These are phyloP conservation scores for Hypocrella siamensis DNA, from an alignment of 2,329 filamentous ascomycete genomes.

Conservation along the genomic window DNA sequence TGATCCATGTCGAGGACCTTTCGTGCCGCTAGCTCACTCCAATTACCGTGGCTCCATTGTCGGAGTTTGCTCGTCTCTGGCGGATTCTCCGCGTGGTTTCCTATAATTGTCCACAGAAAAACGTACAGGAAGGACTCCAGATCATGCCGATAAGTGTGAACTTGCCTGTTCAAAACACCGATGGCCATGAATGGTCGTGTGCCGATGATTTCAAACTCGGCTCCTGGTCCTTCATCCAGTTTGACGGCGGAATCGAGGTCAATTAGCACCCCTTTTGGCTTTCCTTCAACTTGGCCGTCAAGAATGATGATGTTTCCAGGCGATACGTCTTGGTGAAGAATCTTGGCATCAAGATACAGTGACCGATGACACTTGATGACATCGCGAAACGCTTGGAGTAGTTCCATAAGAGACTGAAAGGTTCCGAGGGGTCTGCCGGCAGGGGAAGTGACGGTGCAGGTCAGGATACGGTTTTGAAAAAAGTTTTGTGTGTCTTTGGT, in stretches of 20 bases:
- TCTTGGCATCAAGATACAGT: constrained; percentile 4
- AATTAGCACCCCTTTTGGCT: constrained; percentile 6
- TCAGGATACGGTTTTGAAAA: constrained; percentile 8
- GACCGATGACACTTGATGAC: constrained; percentile 8
- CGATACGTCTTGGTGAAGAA: constrained; percentile 7
- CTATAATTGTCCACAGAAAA: constrained; percentile 5
- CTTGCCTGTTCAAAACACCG: constrained; percentile 4
- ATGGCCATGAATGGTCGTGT: constrained; percentile 12
- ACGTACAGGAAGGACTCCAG: constrained; percentile 14
- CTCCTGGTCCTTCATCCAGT: constrained; percentile 2
- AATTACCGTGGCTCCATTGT: constrained; percentile 5
- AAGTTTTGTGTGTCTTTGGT: constrained; percentile 5
- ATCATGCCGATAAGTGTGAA: constrained; percentile 11
- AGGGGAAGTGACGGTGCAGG: constrained; percentile 8
- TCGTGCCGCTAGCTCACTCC: constrained; percentile 3
- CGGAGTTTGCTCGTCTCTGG: constrained; percentile 6
- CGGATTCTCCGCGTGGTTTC: constrained; percentile 1
- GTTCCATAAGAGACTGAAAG: constrained; percentile 5
- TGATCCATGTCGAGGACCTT: constrained; percentile 3
- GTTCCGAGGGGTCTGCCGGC: constrained; percentile 7
- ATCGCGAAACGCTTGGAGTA: constrained; percentile 8
- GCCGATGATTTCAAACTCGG: constrained; percentile 3
- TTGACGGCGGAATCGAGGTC: constrained; percentile 7
- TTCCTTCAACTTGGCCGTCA: background rate
- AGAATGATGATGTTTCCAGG: constrained; percentile 8